These are phyloP conservation scores for Miscanthus sacchariflorus DNA, from an alignment of 202 grass and related monocot species.

Conservation along the genomic window DNA sequence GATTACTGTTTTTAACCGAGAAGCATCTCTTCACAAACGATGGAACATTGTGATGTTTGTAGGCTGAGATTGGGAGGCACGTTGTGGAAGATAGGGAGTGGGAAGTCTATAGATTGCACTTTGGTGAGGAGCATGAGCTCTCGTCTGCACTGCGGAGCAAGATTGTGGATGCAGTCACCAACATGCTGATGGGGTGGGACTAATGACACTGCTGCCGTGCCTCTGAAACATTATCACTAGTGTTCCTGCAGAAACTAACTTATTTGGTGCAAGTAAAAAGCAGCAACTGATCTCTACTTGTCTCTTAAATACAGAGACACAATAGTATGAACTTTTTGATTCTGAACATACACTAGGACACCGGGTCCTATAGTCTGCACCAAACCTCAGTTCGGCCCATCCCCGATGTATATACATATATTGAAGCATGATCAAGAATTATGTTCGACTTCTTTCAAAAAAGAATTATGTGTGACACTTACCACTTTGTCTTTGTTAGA, in stretches of 20 bases:
- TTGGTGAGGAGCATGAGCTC: slow-evolving; percentile 73
- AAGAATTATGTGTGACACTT: neutral
- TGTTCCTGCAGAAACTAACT: neutral
- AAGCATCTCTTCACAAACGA: neutral
- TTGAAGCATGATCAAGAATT: neutral
- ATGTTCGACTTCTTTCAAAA: neutral
- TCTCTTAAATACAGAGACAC: neutral
- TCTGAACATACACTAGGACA: neutral
- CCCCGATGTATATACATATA: neutral
- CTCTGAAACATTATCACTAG: neutral
- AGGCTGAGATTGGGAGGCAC: slow-evolving; percentile 88
- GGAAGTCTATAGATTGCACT: slow-evolving; percentile 80
- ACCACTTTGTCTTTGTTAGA: neutral
- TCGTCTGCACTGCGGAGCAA: slow-evolving; percentile 38
- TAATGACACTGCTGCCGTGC: slow-evolving; percentile 19
- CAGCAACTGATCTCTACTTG: neutral
- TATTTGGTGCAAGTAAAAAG: neutral
- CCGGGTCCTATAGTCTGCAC: neutral
- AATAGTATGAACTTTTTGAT: neutral
- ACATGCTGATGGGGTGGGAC: slow-evolving; percentile 87
- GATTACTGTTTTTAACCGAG: neutral
- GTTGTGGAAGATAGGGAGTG: slow-evolving; percentile 72
- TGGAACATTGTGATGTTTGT: neutral
- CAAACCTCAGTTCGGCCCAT: neutral
- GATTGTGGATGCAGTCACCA: slow-evolving; percentile 70